Evolutionary conservation across 2,329 filamentous ascomycete species (phyloP), one percentile per base, ranked within the genome.

Genomic region (Beauveria australis): DNA sequence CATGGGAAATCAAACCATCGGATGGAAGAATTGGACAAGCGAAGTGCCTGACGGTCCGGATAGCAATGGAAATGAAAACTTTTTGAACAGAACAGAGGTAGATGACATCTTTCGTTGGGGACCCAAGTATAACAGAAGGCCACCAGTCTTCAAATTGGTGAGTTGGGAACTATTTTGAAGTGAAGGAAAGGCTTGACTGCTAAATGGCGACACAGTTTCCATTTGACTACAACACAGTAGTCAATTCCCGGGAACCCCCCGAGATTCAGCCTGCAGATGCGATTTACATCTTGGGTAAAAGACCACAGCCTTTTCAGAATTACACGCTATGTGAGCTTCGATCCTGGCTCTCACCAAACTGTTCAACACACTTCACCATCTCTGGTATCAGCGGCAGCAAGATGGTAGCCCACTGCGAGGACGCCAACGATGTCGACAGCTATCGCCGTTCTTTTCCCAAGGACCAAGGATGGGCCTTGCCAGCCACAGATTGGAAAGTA

Each of bases 31-130:
- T 3, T 82, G 79, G 76, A 52, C 66, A 7, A 58, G 63, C 0
- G 74, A 79, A 2, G 68, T 81, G 0, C 76, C 79, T 0, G 47
- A 58, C 0, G 49, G 66, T 0, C 59, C 67, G 0, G 67, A 74
- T 1, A 55, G 69, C 0, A 57, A 65, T 14, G 64, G 65, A 4
- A 58, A 64, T 16, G 12, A 43, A 0, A 67, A 76, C 3, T 85
- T 74, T 70, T 67, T 81, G 1, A 86, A 86, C 63, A 70, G 71
- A 12, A 89, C 85, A 0, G 79, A 75, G 0, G 82, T 91, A 0
- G 88, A 92, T 66, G 81, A 89, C 3, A 74, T 92, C 1, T 93
- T 93, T 66, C 76, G 77, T 10, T 92, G 88, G 83, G 85, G 85
- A 0, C 67, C 76, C 1, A 71, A 78, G 37, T 78, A 83, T 57